phyloP scores from a whole-genome alignment of 441 rosid genomes.

The Daphne laureola region DNA sequence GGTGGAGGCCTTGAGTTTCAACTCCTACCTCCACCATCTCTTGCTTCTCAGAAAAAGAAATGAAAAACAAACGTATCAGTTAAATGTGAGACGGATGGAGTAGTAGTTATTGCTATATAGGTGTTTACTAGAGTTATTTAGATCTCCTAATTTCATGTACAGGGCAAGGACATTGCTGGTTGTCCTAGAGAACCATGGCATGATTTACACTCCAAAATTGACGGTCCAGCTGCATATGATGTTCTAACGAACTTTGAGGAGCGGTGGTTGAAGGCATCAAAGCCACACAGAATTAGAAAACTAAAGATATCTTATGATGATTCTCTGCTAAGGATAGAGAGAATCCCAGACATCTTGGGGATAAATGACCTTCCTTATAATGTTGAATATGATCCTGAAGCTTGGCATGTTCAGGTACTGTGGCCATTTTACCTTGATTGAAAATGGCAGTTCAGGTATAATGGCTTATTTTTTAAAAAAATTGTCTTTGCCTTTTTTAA shows the following conservation, averaged over 20 bases:
- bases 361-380: slow-evolving; percentile 42
- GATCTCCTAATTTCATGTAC: slow-evolving; percentile 13
- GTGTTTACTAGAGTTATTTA: slow-evolving; percentile 7
- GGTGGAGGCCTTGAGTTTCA: too few relatives aligned
- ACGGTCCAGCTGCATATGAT: slow-evolving; percentile 98
- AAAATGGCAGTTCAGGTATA: slow-evolving; percentile 3
- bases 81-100: too few relatives aligned
- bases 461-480: too few relatives aligned
- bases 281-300: slow-evolving; percentile 66
- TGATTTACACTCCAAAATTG: slow-evolving; percentile 82
- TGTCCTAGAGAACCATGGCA: slow-evolving; percentile 98
- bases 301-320: slow-evolving; percentile 61
- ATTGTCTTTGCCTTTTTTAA: too few relatives aligned
- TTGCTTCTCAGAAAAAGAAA: too few relatives aligned
- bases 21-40: too few relatives aligned
- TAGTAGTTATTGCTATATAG: slow-evolving; percentile 1
- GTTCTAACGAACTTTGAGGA: slow-evolving; percentile 85
- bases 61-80: too few relatives aligned
- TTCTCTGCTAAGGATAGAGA: slow-evolving; percentile 68
- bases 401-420: slow-evolving; percentile 95
- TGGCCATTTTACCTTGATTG: slow-evolving; percentile 4
- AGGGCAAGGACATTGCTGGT: slow-evolving; percentile 48
- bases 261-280: slow-evolving; percentile 84
- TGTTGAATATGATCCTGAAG: slow-evolving; percentile 52
- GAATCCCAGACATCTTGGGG: slow-evolving; percentile 80